Conservation (phyloP, 129 eudicot genomes). For the Oenanthe sinensis region DNA sequence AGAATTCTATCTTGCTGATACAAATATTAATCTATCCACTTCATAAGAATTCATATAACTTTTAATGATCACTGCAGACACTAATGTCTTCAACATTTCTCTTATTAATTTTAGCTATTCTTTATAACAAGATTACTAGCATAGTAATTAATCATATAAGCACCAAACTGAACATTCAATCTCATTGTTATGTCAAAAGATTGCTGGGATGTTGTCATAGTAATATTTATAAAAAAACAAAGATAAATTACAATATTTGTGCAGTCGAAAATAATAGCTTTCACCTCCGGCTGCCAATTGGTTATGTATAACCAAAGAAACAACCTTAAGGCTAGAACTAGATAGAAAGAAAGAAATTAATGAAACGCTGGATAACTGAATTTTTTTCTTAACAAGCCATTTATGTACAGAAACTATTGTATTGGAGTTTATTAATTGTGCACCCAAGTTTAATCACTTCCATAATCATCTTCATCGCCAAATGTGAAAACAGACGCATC, state of each 20-base stretch:
- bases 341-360: background rate
- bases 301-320: background rate
- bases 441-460: conserved; percentile 47
- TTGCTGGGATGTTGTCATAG: background rate
- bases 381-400: background rate
- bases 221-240: background rate
- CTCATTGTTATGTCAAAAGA: background rate
- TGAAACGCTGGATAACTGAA: background rate
- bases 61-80: background rate
- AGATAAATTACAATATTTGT: background rate
- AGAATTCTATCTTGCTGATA: background rate
- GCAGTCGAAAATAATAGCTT: background rate
- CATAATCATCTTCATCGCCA: conserved; percentile 91
- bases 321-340: background rate
- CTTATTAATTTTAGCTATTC: too few species aligned
- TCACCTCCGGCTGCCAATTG: background rate
- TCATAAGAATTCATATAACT: background rate
- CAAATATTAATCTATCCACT: background rate
- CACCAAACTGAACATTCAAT: background rate
- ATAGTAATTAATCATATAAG: background rate
- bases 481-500: conserved; percentile 94
- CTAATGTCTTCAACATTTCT: background rate
- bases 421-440: background rate
- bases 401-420: background rate
- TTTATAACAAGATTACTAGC: background rate